Percentiles rank a stretch among this genome's conserved stretches.
Evolutionary conservation across 2,329 filamentous ascomycete species (phyloP).

Genomic region (Calonectria ilicicola): DNA sequence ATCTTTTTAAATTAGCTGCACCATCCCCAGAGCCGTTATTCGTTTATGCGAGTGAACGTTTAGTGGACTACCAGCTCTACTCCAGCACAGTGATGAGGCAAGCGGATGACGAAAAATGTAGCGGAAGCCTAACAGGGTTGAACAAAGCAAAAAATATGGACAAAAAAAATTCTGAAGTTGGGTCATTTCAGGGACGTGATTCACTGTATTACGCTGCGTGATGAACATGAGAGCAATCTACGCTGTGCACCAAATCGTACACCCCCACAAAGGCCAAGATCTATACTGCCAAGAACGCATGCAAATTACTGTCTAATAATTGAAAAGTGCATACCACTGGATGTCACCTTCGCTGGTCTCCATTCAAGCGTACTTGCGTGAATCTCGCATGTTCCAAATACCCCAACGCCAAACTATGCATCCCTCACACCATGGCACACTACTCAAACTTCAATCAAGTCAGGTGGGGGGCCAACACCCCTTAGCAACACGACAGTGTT

Average conservation of each 20-base stretch:
- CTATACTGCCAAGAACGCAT: not conserved
- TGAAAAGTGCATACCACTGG: not conserved
- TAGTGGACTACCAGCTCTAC: not conserved
- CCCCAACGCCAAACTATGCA: constrained; percentile 36
- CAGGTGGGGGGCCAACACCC: constrained; percentile 84
- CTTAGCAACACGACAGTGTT: constrained; percentile 91
- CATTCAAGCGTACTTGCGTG: not conserved
- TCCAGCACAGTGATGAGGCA: too few relatives aligned
- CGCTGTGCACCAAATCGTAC: not conserved
- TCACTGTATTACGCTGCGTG: too few relatives aligned
- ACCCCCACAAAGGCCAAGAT: not conserved
- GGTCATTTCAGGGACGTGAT: too few relatives aligned
- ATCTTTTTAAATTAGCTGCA: not conserved
- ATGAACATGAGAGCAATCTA: too few relatives aligned
- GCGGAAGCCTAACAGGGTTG: too few relatives aligned
- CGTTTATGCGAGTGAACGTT: not conserved
- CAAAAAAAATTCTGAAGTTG: too few relatives aligned
- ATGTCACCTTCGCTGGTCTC: not conserved
- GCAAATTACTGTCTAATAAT: not conserved
- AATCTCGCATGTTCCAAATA: constrained; percentile 1
- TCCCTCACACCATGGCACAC: constrained; percentile 6
- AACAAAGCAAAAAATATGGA: too few relatives aligned
- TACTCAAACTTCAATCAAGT: constrained; percentile 70
- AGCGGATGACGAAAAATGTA: too few relatives aligned
- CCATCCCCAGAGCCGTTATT: not conserved